Base-by-base conservation (phyloP, 768 basidiomycete species). In the Tylopilus vinaceipallidus region DNA sequence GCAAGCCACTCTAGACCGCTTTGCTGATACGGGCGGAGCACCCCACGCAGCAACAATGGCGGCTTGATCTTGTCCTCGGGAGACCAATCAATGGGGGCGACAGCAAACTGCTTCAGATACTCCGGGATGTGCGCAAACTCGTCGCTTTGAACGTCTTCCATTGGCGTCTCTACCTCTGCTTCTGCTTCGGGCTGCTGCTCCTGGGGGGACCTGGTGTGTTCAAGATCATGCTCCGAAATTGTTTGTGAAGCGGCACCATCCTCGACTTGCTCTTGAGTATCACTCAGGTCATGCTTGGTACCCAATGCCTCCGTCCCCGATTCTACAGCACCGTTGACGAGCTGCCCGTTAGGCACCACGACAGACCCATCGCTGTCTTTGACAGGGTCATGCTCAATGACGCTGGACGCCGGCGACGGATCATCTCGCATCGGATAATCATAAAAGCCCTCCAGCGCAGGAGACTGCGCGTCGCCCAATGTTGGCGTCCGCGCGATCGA, bases 1-100 rank as follows among this genome's bases (percentile, higher is more conserved):
- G 91, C 87, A 36, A 97, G 82, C 95, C 95, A 98, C 65, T 98
- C 93, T 43, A 97, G 70, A 0, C 95, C 95, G 4, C 89, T 79
- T 42, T 95, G 84, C 63, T 99, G 95, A 62, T 98, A 99, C 9
- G 93, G 93, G 16, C 94, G 84, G 39, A 99, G 73, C 33, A 80
- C 80, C 1, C 94, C 95, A 4, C 95, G 90, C 3, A 97, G 78
- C 27, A 99, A 74, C 7, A 89, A 71, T 6, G 86, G 83, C 1
- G 88, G 75, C 33, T 73, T 80, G 38, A 91, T 71, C 60, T 78
- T 80, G 26, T 69, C 67, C 33, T 79, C 74, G 2, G 77, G 63
- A 47, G 83, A 76, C 86, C 87, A 88, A 20, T 83, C 75, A 5
- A 90, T 77, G 0, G 81, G 83, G 6, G 85, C 80, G 16, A 88